Conservation (phyloP, 2,329 filamentous ascomycete species). For the Fusarium equiseti region DNA sequence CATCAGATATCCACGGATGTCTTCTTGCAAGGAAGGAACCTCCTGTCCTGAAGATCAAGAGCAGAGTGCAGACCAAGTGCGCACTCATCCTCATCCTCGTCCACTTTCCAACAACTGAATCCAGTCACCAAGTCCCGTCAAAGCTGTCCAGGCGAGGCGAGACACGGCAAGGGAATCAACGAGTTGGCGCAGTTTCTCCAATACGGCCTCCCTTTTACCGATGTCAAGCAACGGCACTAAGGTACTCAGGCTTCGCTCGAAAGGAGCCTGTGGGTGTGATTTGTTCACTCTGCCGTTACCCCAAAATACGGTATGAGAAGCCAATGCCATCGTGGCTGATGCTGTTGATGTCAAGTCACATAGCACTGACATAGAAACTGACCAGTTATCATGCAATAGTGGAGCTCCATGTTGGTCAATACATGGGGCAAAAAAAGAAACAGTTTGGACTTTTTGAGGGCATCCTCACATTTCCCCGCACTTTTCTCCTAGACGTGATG, state of each 20-base stretch:
- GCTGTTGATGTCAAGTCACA: conserved; percentile 4
- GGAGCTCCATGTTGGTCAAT: conserved; percentile 13
- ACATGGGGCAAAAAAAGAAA: conserved; percentile 4
- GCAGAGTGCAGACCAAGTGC: not conserved
- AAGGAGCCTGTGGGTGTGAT: conserved; percentile 41
- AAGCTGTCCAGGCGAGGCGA: not conserved
- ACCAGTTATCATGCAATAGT: conserved; percentile 17
- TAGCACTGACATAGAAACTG: not conserved
- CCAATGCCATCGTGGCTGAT: conserved; percentile 7
- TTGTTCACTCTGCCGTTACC: conserved; percentile 6
- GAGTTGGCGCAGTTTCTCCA: conserved; percentile 19
- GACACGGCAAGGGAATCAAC: conserved; percentile 18
- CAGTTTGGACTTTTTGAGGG: conserved; percentile 21
- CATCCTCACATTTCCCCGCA: conserved; percentile 36
- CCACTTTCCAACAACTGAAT: conserved; percentile 14
- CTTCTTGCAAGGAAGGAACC: conserved; percentile 4
- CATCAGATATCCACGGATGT: not conserved
- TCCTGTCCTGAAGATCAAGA: not conserved
- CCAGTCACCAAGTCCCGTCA: conserved; percentile 20
- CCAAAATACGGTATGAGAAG: conserved; percentile 32
- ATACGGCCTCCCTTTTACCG: conserved; percentile 47
- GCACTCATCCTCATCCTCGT: not conserved
- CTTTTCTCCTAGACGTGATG: conserved; percentile 26
- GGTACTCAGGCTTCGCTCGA: conserved; percentile 42
- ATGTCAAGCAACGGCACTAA: conserved; percentile 36